A percentile compares a stretch with the other conserved stretches of the same genome.
These are phyloP conservation scores for Arachis stenosperma DNA, from an alignment of 306 rosid species.

Conservation along the genomic window DNA sequence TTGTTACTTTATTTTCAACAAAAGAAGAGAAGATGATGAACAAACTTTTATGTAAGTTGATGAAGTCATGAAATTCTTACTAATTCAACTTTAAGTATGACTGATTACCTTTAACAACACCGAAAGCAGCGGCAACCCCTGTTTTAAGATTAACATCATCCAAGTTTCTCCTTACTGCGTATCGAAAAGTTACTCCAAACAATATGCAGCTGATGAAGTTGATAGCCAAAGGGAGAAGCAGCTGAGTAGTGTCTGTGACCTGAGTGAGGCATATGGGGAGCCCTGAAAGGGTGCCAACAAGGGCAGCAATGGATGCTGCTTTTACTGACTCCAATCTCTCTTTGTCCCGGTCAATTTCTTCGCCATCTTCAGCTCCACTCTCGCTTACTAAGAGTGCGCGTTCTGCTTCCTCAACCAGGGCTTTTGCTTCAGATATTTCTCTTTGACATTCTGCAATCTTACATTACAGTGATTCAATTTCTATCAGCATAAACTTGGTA, in stretches of 20 bases:
- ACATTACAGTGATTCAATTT: slow-evolving; percentile 13
- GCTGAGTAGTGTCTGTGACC: slow-evolving; percentile 52
- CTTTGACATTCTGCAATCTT: slow-evolving; percentile 84
- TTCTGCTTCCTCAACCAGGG: slow-evolving; percentile 75
- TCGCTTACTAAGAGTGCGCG: slow-evolving; percentile 52
- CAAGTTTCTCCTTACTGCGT: slow-evolving; percentile 71
- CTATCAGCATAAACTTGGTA: slow-evolving; percentile 1
- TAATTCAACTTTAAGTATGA: neutral
- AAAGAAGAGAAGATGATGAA: slow-evolving; percentile 6
- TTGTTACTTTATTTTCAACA: slow-evolving; percentile 15
- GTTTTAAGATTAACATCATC: slow-evolving; percentile 82
- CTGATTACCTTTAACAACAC: slow-evolving; percentile 77
- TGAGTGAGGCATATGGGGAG: slow-evolving; percentile 68
- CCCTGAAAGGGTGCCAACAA: slow-evolving; percentile 70
- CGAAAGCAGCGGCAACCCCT: slow-evolving; percentile 84
- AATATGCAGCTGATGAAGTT: slow-evolving; percentile 70
- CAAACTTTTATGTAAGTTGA: neutral
- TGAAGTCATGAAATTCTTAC: neutral
- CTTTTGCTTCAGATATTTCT: slow-evolving; percentile 78
- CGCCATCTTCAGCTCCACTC: slow-evolving; percentile 38
- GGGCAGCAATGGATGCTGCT: slow-evolving; percentile 72
- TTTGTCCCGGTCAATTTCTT: slow-evolving; percentile 53
- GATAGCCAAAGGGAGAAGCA: slow-evolving; percentile 64
- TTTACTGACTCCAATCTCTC: slow-evolving; percentile 79
- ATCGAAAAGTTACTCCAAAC: slow-evolving; percentile 83